These are phyloP conservation scores for Apophysomyces elegans DNA, from an alignment of 371 early-diverging fungal species.

Conservation along the genomic window DNA sequence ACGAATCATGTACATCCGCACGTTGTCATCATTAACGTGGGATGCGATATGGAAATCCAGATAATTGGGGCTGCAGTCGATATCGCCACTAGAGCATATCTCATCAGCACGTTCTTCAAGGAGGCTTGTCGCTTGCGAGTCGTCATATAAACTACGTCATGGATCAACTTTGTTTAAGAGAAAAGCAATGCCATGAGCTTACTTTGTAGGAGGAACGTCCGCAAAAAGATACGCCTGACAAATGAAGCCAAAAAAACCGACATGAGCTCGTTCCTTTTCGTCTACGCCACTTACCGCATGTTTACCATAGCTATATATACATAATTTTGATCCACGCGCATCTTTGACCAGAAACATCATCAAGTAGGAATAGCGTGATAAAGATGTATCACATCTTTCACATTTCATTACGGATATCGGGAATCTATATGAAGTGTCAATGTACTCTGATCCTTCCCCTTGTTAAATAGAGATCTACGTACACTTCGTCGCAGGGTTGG, in stretches of 20 bases:
- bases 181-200: not conserved
- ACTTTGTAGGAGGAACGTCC: not conserved
- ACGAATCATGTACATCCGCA: not conserved
- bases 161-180: not conserved
- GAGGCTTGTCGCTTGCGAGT: not conserved
- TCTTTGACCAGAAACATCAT: conserved; percentile 20
- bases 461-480: not conserved
- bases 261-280: no score
- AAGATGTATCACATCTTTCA: conserved; percentile 2
- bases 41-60: not conserved
- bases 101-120: not conserved
- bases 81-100: not conserved
- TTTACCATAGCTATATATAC: conserved; percentile 15
- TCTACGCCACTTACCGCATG: conserved; percentile 18
- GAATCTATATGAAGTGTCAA: not conserved
- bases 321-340: conserved; percentile 7
- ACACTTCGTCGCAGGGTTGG: conserved; percentile 15
- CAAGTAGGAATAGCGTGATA: conserved; percentile 14
- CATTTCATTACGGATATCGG: not conserved
- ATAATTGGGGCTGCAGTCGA: not conserved
- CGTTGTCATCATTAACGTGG: not conserved
- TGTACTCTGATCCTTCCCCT: not conserved
- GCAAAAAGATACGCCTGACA: not conserved
- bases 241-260: not conserved
- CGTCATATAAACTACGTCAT: not conserved